Evolutionary conservation across 2,329 filamentous ascomycete species (phyloP), one percentile per base, ranked within the genome.

Genomic region (Colletotrichum eremochloae): DNA sequence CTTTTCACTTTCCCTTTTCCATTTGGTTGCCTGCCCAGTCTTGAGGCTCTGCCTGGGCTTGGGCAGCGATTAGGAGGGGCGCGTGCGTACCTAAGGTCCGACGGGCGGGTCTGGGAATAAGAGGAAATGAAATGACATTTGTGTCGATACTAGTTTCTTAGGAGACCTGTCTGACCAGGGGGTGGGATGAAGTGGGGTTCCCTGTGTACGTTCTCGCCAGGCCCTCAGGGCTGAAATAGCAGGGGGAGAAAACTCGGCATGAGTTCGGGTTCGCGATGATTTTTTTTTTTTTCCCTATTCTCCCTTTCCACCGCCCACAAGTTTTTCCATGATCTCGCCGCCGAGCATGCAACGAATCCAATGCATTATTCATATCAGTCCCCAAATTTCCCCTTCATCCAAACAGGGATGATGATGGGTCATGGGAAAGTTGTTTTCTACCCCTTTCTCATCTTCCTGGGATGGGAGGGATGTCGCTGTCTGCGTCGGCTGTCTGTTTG

Each of bases 81-180:
- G 12, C 24, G 24, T 24, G 24, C 24, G 24, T 24, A 24, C 24
- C 24, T 24, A 24, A 14, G 48, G 2, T 31, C 24, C 24, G 48
- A 31, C 24, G 24, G 15, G 6, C 46, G 69, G 69, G 66, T 69
- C 70, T 72, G 70, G 70, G 55, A 72, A 72, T 72, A 72, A 72
- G 66, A 69, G 70, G 66, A 46, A 72, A 72, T 72, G 70, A 71
- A 72, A 72, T 72, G 70, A 71, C 18, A 61, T 56, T 69, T n/a
- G 38, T 31, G 62, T 8, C 33, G 48, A 48, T 18, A 42, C 50
- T 44, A 55, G 62, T 36, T 29, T 42, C 65, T 68, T 61, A 52
- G 60, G 20, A 40, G n/a, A 5, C 58, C 36, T 40, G 29, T 24
- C 8, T 40, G 3, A 29, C 44, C 20, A 36, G 68, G 68, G 68